These are phyloP conservation scores for Neonectria coccinea DNA, from an alignment of 2,329 filamentous ascomycete species.

Conservation along the genomic window DNA sequence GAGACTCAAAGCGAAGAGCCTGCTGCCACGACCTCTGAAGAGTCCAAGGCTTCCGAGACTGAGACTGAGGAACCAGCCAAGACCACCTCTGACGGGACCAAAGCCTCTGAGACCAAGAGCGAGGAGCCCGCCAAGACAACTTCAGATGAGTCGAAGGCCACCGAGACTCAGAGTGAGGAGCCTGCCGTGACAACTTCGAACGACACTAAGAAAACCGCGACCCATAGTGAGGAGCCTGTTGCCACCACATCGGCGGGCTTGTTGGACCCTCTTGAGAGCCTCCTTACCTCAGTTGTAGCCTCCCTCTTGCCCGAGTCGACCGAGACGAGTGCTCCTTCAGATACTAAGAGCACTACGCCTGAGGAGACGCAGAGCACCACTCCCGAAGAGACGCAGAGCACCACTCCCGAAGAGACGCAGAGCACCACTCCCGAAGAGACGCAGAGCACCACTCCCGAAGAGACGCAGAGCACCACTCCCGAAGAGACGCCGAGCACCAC, in stretches of 20 bases:
- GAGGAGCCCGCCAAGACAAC: constrained; percentile 13
- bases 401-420: constrained; percentile 10
- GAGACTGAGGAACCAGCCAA: constrained; percentile 18
- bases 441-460: background rate
- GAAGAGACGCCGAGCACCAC: constrained; percentile 7
- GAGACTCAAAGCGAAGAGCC: constrained; percentile 25
- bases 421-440: constrained; percentile 15
- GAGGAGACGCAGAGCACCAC: background rate
- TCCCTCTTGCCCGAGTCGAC: constrained; percentile 31
- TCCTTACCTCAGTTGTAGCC: constrained; percentile 37
- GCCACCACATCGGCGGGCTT: constrained; percentile 32
- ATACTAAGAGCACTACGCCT: background rate
- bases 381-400: background rate
- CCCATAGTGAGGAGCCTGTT: too few relatives aligned
- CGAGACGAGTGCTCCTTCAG: constrained; percentile 1
- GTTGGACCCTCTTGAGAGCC: constrained; percentile 38
- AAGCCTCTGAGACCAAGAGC: background rate
- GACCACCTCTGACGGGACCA: too few relatives aligned
- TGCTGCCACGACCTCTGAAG: background rate
- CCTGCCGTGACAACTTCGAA: background rate
- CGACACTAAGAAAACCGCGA: too few relatives aligned
- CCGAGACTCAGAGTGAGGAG: constrained; percentile 18
- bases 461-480: constrained; percentile 9
- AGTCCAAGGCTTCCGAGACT: background rate
- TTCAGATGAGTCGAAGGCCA: background rate